Evolutionary conservation across 1,139 yeast species (phyloP).

Genomic region (Saccharomyces pastorianus): DNA sequence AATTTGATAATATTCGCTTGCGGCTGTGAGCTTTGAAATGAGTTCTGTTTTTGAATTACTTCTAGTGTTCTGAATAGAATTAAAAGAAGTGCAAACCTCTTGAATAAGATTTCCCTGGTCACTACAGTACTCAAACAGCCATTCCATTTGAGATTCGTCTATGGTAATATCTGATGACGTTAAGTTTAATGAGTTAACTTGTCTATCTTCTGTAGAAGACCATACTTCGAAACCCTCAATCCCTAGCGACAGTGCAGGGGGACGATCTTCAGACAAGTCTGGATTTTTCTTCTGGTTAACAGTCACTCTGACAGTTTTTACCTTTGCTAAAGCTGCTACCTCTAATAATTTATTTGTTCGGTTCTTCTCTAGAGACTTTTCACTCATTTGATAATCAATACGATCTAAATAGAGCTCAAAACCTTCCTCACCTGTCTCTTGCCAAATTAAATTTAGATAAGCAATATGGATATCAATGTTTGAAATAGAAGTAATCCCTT

Average conservation of each 20-base stretch:
- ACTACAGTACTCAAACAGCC: slow-evolving; percentile 35
- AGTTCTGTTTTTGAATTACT: slow-evolving; percentile 18
- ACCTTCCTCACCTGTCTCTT: slow-evolving; percentile 13
- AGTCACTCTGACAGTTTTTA: slow-evolving; percentile 18
- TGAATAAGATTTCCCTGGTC: slow-evolving; percentile 19
- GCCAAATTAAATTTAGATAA: slow-evolving; percentile 34
- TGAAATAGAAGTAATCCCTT: slow-evolving; percentile 34
- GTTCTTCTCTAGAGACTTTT: slow-evolving; percentile 13
- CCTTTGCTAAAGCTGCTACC: slow-evolving; percentile 12
- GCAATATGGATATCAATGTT: slow-evolving; percentile 50
- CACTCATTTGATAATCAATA: slow-evolving; percentile 23
- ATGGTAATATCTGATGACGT: slow-evolving; percentile 33
- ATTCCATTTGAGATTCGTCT: slow-evolving; percentile 34
- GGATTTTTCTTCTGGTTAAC: slow-evolving; percentile 10
- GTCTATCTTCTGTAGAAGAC: slow-evolving; percentile 31
- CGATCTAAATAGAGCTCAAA: slow-evolving; percentile 37
- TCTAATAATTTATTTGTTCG: slow-evolving; percentile 13
- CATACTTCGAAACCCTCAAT: slow-evolving; percentile 37
- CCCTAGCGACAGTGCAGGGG: slow-evolving; percentile 15
- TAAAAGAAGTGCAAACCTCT: slow-evolving; percentile 22
- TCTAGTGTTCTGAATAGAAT: slow-evolving; percentile 9
- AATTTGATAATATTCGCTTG: slow-evolving; percentile 52
- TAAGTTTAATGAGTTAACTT: slow-evolving; percentile 34
- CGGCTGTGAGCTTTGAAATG: slow-evolving; percentile 44
- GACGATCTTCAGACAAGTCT: slow-evolving; percentile 14